phyloP scores from a whole-genome alignment of 1,139 yeast genomes.

The Diutina mesorugosa region DNA sequence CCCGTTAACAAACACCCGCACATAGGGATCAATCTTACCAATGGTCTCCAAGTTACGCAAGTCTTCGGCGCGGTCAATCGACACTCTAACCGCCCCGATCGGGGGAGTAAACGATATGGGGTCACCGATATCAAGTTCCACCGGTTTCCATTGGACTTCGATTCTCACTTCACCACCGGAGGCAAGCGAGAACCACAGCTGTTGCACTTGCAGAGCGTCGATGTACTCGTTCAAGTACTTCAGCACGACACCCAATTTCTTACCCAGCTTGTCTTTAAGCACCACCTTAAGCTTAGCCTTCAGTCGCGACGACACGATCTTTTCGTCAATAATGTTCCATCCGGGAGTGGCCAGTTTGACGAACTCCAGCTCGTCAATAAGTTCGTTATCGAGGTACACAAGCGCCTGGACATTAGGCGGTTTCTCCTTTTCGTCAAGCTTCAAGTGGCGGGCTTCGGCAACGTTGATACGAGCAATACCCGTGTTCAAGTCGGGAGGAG shows the following conservation, averaged over 20 bases:
- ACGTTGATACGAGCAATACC: slow-evolving; percentile 65
- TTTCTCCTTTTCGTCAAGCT: slow-evolving; percentile 22
- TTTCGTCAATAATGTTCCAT: slow-evolving; percentile 57
- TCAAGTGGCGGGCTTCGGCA: slow-evolving; percentile 39
- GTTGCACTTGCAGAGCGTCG: slow-evolving; percentile 68
- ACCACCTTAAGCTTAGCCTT: slow-evolving; percentile 54
- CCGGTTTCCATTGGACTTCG: slow-evolving; percentile 76
- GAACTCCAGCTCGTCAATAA: slow-evolving; percentile 41
- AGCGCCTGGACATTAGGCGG: slow-evolving; percentile 60
- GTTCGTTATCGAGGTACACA: slow-evolving; percentile 48
- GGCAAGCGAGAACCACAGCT: slow-evolving; percentile 58
- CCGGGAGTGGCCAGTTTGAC: slow-evolving; percentile 52
- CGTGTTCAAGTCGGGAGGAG: slow-evolving; percentile 87
- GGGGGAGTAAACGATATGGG: slow-evolving; percentile 71
- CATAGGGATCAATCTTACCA: slow-evolving; percentile 89
- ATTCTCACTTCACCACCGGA: slow-evolving; percentile 65
- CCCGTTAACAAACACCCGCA: slow-evolving; percentile 68
- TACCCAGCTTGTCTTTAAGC: slow-evolving; percentile 30
- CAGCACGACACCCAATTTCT: slow-evolving; percentile 47
- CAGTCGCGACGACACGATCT: slow-evolving; percentile 63
- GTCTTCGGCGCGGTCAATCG: slow-evolving; percentile 56
- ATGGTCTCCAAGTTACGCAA: slow-evolving; percentile 76
- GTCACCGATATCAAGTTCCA: slow-evolving; percentile 46
- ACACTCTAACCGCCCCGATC: slow-evolving; percentile 77
- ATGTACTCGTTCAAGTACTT: slow-evolving; percentile 58